phyloP scores from a whole-genome alignment of 345 rosid species.

The Anastatica hierochuntica region DNA sequence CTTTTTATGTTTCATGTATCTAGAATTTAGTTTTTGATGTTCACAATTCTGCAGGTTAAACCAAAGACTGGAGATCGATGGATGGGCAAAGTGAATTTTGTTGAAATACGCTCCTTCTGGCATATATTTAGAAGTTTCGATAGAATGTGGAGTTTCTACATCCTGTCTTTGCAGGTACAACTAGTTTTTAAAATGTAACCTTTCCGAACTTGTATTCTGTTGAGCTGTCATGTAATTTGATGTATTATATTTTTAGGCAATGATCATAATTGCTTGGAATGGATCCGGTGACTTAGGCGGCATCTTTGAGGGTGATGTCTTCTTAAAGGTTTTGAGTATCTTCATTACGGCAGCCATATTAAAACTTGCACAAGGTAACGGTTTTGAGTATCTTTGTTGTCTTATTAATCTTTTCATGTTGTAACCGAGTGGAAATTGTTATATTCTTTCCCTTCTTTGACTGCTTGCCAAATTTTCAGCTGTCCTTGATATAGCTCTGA shows the following conservation, averaged over 20 bases:
- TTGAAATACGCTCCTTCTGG: conserved; percentile 52
- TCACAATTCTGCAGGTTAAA: conserved; percentile 29
- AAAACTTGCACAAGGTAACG: conserved; percentile 53
- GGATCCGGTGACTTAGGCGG: conserved; percentile 39
- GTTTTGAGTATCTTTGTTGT: too few species aligned
- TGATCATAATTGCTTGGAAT: conserved; percentile 58
- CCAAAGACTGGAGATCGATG: conserved; percentile 27
- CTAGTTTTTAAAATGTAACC: neutral
- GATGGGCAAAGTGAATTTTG: conserved; percentile 48
- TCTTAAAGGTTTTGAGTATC: conserved; percentile 49
- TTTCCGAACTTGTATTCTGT: conserved; percentile 3
- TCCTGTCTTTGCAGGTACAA: conserved; percentile 44
- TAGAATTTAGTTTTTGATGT: conserved; percentile 1
- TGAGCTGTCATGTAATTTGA: conserved; percentile 8
- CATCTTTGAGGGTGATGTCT: conserved; percentile 39
- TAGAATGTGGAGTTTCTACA: conserved; percentile 57
- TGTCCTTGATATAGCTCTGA: conserved; percentile 41
- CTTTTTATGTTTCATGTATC: neutral
- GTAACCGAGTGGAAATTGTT: neutral
- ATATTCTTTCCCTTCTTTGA: neutral
- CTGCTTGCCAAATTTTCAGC: conserved; percentile 28
- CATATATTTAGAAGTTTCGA: conserved; percentile 59
- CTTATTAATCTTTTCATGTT: neutral
- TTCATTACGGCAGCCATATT: conserved; percentile 58
- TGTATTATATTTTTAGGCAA: conserved; percentile 34